Evolutionary conservation across 495 filamentous ascomycete genomes (phyloP), one percentile per base, ranked within the genome.

Genomic region (Gamarada debralockiae): DNA sequence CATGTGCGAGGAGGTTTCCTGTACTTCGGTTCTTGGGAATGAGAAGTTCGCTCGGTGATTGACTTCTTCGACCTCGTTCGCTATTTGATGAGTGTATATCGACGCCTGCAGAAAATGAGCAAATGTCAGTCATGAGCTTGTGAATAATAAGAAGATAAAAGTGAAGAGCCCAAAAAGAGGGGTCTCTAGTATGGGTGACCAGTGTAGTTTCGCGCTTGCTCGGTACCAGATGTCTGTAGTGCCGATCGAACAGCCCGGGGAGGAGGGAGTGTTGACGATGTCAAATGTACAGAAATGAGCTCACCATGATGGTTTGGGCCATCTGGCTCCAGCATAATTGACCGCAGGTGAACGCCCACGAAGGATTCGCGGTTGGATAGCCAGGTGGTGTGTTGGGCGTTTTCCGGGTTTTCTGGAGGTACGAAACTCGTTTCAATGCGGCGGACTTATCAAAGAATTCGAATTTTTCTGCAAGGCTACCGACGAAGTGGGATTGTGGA

Each of bases 1-100:
- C 60, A 36, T 69, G 60, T 53, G 76, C 65, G 21, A 77, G 67
- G 22, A 88, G 75, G 60, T 82, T 85, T 18, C 82, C 72, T 20
- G 81, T 80, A 59, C 82, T 85, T 53, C 73, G 72, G 70, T 82
- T 83, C 68, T 79, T 86, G 56, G 76, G 87, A 48, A 87, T 71
- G 20, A 41, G 29, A 1, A 64, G 39, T 15, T 60, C 53, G 20
- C 41, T 18, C 1, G 53, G 53, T 13, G 46, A 31, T 13, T 13
- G 29, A 17, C 29, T 36, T 21, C 49, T 38, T 17, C 57, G 47
- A 21, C 58, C 52, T 25, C 61, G 37, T 15, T 56, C 50, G 23
- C 3, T 34, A 3, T 44, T n/a, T 40, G 21, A 23, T 47, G 39
- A 7, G 10, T 55, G 48, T 43, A 41, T 53, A n/a, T 64, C 55